Percentiles rank a stretch among this genome's conserved stretches.
These are phyloP conservation scores for Salvia rosmarinus DNA, from an alignment of 257 asterid species.

Conservation along the genomic window DNA sequence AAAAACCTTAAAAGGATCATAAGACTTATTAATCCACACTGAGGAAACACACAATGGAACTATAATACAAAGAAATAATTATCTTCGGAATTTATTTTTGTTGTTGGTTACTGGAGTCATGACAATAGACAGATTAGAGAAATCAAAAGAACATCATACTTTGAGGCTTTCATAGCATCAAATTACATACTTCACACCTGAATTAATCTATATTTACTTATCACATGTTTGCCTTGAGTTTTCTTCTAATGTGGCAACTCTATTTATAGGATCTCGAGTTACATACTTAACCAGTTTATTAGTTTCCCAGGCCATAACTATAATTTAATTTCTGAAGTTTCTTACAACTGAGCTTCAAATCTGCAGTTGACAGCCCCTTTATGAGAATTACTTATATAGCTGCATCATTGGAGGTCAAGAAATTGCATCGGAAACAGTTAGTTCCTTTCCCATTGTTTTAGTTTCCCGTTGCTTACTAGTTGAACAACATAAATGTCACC, in stretches of 20 bases:
- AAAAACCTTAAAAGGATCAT: slow-evolving; percentile 1
- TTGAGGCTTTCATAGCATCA: neutral
- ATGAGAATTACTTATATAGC: no score
- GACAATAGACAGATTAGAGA: neutral
- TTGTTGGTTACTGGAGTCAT: neutral
- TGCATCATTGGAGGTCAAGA: no score
- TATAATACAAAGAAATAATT: neutral
- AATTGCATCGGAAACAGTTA: no score
- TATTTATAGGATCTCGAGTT: neutral
- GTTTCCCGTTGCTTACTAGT: no score
- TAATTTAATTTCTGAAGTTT: no score
- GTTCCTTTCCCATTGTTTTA: no score
- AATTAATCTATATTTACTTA: neutral
- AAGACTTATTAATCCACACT: neutral
- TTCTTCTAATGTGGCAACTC: neutral
- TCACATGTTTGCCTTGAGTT: neutral
- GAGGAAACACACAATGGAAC: slow-evolving; percentile 14
- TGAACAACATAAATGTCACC: no score
- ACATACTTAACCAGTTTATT: neutral
- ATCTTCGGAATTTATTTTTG: neutral
- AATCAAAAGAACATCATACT: neutral
- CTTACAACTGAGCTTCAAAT: no score
- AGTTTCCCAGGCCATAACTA: neutral
- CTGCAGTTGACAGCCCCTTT: no score
- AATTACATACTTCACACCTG: slow-evolving; percentile 13